Base-by-base conservation (phyloP, 2,329 filamentous ascomycete genomes). In the Chalaropsis thielavioides region DNA sequence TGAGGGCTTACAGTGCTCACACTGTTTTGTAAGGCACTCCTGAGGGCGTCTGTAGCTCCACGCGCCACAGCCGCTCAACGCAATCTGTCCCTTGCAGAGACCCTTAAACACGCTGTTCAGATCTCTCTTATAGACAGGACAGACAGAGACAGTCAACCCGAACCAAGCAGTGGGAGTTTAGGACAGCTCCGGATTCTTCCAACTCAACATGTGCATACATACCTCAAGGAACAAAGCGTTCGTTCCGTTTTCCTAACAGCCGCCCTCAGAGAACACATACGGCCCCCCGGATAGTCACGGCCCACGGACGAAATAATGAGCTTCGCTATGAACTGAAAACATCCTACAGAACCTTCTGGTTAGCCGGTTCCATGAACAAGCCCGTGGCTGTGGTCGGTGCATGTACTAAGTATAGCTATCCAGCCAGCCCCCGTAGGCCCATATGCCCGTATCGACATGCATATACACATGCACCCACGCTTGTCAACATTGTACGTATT, bases 51-150 rank as follows among this genome's bases (percentile, higher is more conserved):
- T 46, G 11, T 62, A 62, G 41, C 40, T 17, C 19, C 7, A 8
- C 19, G 7, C 27, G 60, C 60, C 60, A 62, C 60, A 46, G 40
- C 2, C 35, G 40, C 27, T 17, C 27, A 58, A 13, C 10, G 54
- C 22, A 15, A 38, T 38, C 11, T 27, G 60, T 62, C 59, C 64
- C 64, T 65, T 62, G 59, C 44, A 65, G 59, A 24, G 27, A n/a
- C n/a, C 35, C 62, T 54, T 64, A 13, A 64, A 58, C n/a, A 40
- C 43, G 44, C 51, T 64, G 51, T 44, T 49, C 61, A 31, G 27
- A 56, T 51, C 31, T 63, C 61, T 43, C n/a, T n/a, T 35, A 51
- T 40, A 54, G 44, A 54, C 19, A 41, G 19, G 17, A n/a, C 5
- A 38, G 35, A 38, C 1, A 4, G 35, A 38, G 8, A 38, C 5